Percentiles rank a stretch among this genome's conserved stretches.
These are phyloP conservation scores for Lolium perenne DNA, from an alignment of 176 grass and related monocot genomes.

Conservation along the genomic window DNA sequence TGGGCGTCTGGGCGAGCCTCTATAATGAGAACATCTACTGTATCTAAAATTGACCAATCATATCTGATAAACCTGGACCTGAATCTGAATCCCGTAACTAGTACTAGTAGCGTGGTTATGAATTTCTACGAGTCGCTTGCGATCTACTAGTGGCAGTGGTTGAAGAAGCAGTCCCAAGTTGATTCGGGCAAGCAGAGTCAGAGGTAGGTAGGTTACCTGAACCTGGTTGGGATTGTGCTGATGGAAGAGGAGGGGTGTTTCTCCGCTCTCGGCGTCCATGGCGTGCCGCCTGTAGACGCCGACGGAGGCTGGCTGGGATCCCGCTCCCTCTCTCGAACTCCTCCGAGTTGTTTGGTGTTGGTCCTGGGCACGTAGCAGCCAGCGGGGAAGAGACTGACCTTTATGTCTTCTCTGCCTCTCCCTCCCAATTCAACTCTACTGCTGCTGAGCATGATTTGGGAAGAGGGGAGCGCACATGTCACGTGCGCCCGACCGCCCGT, in stretches of 20 bases:
- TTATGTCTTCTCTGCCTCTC: slow-evolving; percentile 5
- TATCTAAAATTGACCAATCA: slow-evolving; percentile 5
- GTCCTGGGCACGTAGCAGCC: too few species aligned
- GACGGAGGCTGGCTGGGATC: too few species aligned
- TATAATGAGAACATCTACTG: background rate
- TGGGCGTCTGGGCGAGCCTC: background rate
- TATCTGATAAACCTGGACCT: background rate
- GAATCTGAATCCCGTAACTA: background rate
- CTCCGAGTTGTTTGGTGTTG: too few species aligned
- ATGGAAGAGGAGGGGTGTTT: slow-evolving; percentile 47
- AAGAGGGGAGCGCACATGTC: background rate
- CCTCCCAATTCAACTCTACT: background rate
- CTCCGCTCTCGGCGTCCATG: slow-evolving; percentile 48
- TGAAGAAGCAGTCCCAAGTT: background rate
- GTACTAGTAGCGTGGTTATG: background rate
- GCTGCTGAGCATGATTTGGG: background rate
- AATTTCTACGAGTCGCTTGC: background rate
- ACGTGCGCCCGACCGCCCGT: background rate
- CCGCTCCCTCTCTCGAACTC: too few species aligned
- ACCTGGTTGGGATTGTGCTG: slow-evolving; percentile 2
- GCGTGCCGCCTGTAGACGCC: background rate
- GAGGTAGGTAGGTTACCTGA: background rate
- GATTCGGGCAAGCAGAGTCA: background rate
- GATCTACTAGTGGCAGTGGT: background rate
- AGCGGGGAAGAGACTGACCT: background rate